Percentiles rank a stretch among this genome's conserved stretches.
Conservation (phyloP, 306 rosid genomes). For the Mimosa pudica region DNA sequence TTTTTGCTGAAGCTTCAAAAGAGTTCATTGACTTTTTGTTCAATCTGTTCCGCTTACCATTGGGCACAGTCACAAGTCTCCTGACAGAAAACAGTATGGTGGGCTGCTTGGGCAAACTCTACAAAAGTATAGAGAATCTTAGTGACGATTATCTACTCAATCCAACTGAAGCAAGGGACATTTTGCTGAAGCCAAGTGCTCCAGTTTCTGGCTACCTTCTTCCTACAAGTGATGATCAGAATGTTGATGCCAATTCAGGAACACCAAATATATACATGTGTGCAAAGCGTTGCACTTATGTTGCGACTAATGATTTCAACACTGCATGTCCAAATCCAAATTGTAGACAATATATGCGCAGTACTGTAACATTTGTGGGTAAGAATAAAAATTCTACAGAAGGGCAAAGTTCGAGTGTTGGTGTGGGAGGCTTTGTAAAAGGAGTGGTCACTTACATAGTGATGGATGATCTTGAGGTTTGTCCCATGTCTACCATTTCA, state of each 20-base stretch:
- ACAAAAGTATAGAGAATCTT: slow-evolving; percentile 43
- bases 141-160: slow-evolving; percentile 35
- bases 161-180: slow-evolving; percentile 29
- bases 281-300: background rate
- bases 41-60: background rate
- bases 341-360: too few species aligned
- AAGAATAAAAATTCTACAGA: background rate
- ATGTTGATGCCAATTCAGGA: background rate
- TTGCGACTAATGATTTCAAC: background rate
- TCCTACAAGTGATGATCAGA: background rate
- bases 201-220: background rate
- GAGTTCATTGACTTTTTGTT: slow-evolving; percentile 49
- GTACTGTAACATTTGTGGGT: background rate
- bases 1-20: slow-evolving; percentile 56
- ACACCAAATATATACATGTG: background rate
- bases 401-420: background rate
- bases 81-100: background rate
- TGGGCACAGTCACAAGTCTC: background rate
- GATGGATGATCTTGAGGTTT: slow-evolving; percentile 47
- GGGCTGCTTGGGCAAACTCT: slow-evolving; percentile 48
- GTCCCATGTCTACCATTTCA: slow-evolving; percentile 47
- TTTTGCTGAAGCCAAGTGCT: slow-evolving; percentile 29
- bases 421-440: slow-evolving; percentile 36
- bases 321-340: background rate
- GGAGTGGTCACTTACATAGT: slow-evolving; percentile 45